Evolutionary conservation across 2,329 filamentous ascomycete genomes (phyloP).

Genomic region (Fusarium piperis): DNA sequence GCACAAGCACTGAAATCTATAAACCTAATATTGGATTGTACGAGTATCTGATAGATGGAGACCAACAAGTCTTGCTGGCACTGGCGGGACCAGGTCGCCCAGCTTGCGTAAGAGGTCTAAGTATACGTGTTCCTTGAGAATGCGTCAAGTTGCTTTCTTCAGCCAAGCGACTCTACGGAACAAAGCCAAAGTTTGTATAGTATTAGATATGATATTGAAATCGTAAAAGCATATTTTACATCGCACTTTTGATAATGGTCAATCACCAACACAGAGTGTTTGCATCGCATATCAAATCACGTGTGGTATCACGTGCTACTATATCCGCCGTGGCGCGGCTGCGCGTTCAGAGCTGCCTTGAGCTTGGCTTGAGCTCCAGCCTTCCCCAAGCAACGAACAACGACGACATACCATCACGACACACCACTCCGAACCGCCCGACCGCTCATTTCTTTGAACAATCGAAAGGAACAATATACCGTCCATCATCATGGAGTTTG

Average conservation of each 20-base stretch:
- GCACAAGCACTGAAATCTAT: conserved; percentile 31
- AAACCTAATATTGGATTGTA: conserved; percentile 5
- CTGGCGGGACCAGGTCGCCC: conserved; percentile 38
- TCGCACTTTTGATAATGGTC: neutral
- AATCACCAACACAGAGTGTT: neutral
- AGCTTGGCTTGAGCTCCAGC: conserved; percentile 53
- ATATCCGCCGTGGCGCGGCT: conserved; percentile 42
- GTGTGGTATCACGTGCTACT: conserved; percentile 24
- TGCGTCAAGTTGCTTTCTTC: neutral
- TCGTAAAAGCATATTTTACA: neutral
- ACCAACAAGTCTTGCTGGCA: conserved; percentile 12
- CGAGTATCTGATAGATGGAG: conserved; percentile 10
- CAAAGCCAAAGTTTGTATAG: neutral
- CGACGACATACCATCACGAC: conserved; percentile 39
- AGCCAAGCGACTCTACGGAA: neutral
- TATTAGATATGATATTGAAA: neutral
- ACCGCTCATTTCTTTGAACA: neutral
- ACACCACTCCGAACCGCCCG: conserved; percentile 20
- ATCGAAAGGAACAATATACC: neutral
- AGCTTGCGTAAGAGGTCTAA: neutral
- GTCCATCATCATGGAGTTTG: conserved; percentile 66
- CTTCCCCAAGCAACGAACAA: conserved; percentile 41
- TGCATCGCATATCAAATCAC: conserved; percentile 15
- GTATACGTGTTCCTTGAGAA: conserved; percentile 11
- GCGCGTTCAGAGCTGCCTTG: conserved; percentile 61